Evolutionary conservation across 164 flowering plant species (phyloP).

Genomic region (Liquidambar formosana): DNA sequence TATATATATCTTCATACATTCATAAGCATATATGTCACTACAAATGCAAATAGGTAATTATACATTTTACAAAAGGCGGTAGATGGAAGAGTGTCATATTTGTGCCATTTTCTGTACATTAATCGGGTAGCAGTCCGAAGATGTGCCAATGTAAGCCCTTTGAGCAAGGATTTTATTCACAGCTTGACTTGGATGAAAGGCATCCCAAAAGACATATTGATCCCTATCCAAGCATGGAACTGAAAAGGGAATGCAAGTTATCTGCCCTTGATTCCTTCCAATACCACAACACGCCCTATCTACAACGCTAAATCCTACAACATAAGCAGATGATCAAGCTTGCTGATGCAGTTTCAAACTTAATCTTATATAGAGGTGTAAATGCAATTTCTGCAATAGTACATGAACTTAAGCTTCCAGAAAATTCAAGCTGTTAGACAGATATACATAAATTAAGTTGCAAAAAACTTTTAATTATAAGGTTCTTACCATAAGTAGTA

Average conservation of each 20-base stretch:
- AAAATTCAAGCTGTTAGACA: too few relatives aligned
- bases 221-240: slow-evolving; percentile 51
- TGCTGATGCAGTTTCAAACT: too few relatives aligned
- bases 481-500: slow-evolving; percentile 28
- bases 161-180: slow-evolving; percentile 39
- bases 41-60: too few relatives aligned
- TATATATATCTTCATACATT: too few relatives aligned
- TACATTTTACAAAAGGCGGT: too few relatives aligned
- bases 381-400: too few relatives aligned
- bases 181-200: slow-evolving; percentile 59
- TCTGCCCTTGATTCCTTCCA: slow-evolving; percentile 43
- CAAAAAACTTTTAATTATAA: not conserved
- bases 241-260: slow-evolving; percentile 41
- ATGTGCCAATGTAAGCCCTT: slow-evolving; percentile 42
- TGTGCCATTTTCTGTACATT: slow-evolving; percentile 48
- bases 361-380: too few relatives aligned
- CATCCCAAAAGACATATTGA: slow-evolving; percentile 59
- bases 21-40: too few relatives aligned
- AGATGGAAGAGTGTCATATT: too few relatives aligned
- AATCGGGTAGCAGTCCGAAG: slow-evolving; percentile 41
- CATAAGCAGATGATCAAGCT: too few relatives aligned
- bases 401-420: too few relatives aligned
- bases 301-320: slow-evolving; percentile 44
- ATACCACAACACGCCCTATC: slow-evolving; percentile 57
- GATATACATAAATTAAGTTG: too few relatives aligned